A percentile compares a stretch with the other conserved stretches of the same genome.
Conservation (phyloP, 2,329 filamentous ascomycete species). For the Pestalotiopsis fici region DNA sequence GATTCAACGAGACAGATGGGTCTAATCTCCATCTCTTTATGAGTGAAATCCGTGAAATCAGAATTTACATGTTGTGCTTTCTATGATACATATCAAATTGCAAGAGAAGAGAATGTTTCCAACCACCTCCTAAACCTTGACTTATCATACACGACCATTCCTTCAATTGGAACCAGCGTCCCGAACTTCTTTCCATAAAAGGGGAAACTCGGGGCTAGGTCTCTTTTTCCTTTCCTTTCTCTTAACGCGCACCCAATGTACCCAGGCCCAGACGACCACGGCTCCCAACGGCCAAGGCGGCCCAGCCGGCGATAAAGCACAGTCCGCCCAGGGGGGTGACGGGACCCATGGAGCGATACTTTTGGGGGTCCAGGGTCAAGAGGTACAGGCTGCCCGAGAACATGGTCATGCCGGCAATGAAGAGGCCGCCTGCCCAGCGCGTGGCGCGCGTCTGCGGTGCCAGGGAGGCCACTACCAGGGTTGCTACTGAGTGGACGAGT, state of each 20-base stretch:
- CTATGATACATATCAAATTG: too few relatives aligned
- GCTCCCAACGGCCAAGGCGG: constrained; percentile 36
- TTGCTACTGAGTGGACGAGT: constrained; percentile 63
- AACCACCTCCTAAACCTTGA: too few relatives aligned
- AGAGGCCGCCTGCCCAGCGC: constrained; percentile 57
- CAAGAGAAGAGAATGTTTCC: too few relatives aligned
- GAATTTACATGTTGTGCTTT: too few relatives aligned
- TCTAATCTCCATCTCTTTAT: too few relatives aligned
- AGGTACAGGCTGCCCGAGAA: constrained; percentile 69
- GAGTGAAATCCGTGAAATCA: too few relatives aligned
- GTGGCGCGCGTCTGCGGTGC: constrained; percentile 57
- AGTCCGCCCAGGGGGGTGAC: constrained; percentile 66
- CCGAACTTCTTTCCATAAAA: too few relatives aligned
- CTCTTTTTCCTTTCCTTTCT: neutral
- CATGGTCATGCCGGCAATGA: constrained; percentile 66
- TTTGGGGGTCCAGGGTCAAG: constrained; percentile 61
- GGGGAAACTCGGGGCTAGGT: too few relatives aligned
- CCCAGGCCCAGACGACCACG: constrained; percentile 8
- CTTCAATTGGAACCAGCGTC: too few relatives aligned
- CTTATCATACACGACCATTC: neutral
- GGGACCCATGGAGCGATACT: constrained; percentile 61
- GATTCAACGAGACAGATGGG: too few relatives aligned
- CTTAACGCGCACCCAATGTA: neutral
- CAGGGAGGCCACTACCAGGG: constrained; percentile 55
- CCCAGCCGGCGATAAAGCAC: constrained; percentile 67